phyloP scores from a whole-genome alignment of 176 grass and related monocot genomes.

The Hordeum vulgare region DNA sequence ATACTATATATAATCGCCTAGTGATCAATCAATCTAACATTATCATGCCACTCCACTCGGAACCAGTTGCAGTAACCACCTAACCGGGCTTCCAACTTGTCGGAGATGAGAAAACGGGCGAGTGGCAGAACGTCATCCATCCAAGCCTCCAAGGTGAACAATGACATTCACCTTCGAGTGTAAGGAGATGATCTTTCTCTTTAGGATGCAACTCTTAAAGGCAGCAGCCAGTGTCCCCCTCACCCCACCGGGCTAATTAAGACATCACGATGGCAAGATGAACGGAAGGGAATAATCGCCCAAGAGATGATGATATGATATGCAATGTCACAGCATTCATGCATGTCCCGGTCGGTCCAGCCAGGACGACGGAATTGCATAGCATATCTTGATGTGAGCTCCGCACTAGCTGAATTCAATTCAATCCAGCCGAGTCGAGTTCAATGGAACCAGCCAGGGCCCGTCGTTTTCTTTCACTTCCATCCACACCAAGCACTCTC shows the following conservation, averaged over 20 bases:
- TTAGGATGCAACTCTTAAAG: neutral
- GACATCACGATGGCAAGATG: neutral
- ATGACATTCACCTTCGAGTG: slow-evolving; percentile 2
- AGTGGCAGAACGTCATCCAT: neutral
- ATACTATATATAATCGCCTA: slow-evolving; percentile 7
- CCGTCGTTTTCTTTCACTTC: neutral
- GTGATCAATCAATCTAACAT: neutral
- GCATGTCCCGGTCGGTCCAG: slow-evolving; percentile 28
- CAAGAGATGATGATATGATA: neutral
- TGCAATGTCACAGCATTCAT: neutral
- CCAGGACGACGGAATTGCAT: slow-evolving; percentile 25
- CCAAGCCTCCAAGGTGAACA: neutral
- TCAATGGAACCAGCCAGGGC: neutral
- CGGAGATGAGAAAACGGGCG: neutral
- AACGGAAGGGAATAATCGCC: neutral
- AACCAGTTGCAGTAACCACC: slow-evolving; percentile 4
- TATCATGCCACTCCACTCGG: neutral
- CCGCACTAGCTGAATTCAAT: slow-evolving; percentile 12
- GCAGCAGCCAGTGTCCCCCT: neutral
- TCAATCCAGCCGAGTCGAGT: too few relatives aligned
- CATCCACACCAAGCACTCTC: neutral
- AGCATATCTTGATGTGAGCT: slow-evolving; percentile 36
- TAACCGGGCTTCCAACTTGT: neutral
- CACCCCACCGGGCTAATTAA: slow-evolving; percentile 4
- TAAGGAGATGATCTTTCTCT: neutral